Conservation (phyloP, 495 filamentous ascomycete species). For the Lophiostoma macrostomum region DNA sequence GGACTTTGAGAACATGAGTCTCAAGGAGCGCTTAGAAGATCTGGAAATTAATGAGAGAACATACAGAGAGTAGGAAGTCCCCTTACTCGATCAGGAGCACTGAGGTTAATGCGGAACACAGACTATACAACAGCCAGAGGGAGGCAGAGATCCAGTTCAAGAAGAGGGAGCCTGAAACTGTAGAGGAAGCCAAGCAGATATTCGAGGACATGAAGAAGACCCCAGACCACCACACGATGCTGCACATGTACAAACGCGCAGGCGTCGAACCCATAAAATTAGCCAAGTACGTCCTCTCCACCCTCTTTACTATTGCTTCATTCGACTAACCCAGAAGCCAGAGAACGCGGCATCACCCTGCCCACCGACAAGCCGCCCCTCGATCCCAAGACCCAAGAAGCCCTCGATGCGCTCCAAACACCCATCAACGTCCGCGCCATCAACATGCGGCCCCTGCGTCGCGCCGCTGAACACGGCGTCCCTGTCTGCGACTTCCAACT, state of each 20-base stretch:
- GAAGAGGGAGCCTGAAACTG: constrained; percentile 13
- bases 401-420: constrained; percentile 51
- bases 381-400: constrained; percentile 16
- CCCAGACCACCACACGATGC: constrained; percentile 20
- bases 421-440: constrained; percentile 78
- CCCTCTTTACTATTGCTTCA: background rate
- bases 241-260: constrained; percentile 29
- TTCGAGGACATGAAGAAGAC: constrained; percentile 17
- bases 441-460: constrained; percentile 80
- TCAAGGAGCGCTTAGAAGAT: constrained; percentile 17
- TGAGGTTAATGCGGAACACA: constrained; percentile 7
- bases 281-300: constrained; percentile 22
- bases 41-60: constrained; percentile 10
- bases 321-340: background rate
- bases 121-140: constrained; percentile 14
- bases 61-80: constrained; percentile 7
- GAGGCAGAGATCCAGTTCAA: background rate
- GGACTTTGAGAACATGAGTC: background rate
- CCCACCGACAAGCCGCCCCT: constrained; percentile 13
- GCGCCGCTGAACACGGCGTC: constrained; percentile 66
- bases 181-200: constrained; percentile 10
- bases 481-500: constrained; percentile 88
- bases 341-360: constrained; percentile 24
- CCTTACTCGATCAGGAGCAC: background rate
- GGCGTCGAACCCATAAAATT: constrained; percentile 30